A percentile compares a stretch with the other conserved stretches of the same genome.
phyloP scores from a whole-genome alignment of 1,284 basidiomycete species.

The Xerocomus amazonicus region DNA sequence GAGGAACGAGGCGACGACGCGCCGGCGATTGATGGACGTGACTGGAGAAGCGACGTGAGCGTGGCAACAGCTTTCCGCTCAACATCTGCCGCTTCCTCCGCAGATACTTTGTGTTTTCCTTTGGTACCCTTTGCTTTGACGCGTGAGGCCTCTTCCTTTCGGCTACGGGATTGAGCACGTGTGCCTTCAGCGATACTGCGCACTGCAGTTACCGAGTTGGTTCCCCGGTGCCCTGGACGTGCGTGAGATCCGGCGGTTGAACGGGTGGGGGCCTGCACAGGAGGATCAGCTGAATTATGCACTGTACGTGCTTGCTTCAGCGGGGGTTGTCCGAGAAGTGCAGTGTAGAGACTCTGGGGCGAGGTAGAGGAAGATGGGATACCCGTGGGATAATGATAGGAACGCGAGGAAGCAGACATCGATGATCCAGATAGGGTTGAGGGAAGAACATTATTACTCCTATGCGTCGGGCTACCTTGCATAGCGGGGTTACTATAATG shows the following conservation, averaged over 20 bases:
- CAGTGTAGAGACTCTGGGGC: constrained; percentile 62
- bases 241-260: constrained; percentile 31
- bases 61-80: constrained; percentile 80
- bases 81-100: constrained; percentile 44
- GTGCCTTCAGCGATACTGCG: constrained; percentile 45
- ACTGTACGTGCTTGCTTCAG: constrained; percentile 70
- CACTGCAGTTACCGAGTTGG: constrained; percentile 8
- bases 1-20: constrained; percentile 65
- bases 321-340: constrained; percentile 71
- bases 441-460: constrained; percentile 30
- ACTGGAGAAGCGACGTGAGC: constrained; percentile 64
- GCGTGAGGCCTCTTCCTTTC: constrained; percentile 24
- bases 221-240: constrained; percentile 20
- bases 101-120: constrained; percentile 47
- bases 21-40: constrained; percentile 56
- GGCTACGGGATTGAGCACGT: constrained; percentile 37
- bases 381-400: constrained; percentile 38
- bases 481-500: constrained; percentile 50
- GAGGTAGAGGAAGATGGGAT: constrained; percentile 24
- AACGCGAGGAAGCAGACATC: constrained; percentile 36
- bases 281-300: constrained; percentile 66
- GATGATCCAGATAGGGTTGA: constrained; percentile 50
- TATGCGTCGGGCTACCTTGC: constrained; percentile 36
- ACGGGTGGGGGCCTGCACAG: constrained; percentile 50
- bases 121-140: constrained; percentile 36